Conservation (phyloP, 2,329 filamentous ascomycete species). For the Botrytis pseudocinerea region DNA sequence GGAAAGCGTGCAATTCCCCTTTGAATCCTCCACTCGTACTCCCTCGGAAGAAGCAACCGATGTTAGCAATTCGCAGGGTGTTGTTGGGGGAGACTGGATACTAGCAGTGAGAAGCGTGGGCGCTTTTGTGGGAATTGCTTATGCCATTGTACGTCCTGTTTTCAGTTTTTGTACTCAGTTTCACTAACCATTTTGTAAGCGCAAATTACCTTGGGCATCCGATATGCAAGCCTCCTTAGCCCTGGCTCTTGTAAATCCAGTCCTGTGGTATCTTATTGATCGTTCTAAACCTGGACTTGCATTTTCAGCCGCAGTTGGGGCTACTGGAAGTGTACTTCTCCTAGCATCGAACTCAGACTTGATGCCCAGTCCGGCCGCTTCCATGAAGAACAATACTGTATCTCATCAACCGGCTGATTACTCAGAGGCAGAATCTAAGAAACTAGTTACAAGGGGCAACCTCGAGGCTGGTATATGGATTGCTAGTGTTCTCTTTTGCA, state of each 20-base stretch:
- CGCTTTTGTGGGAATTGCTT: conserved; percentile 72
- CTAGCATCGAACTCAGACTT: conserved; percentile 76
- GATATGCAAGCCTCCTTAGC: conserved; percentile 91
- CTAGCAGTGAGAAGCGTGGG: conserved; percentile 67
- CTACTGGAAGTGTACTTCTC: conserved; percentile 71
- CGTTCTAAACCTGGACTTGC: conserved; percentile 82
- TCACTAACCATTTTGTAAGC: conserved; percentile 50
- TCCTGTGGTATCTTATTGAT: conserved; percentile 95
- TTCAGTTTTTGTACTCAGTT: conserved; percentile 17
- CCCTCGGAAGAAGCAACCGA: conserved; percentile 31
- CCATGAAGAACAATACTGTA: conserved; percentile 28
- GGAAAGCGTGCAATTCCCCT: conserved; percentile 35
- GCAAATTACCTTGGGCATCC: conserved; percentile 89
- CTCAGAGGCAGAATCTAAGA: conserved; percentile 44
- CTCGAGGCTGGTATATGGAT: conserved; percentile 83
- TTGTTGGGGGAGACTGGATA: conserved; percentile 69
- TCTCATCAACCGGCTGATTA: conserved; percentile 24
- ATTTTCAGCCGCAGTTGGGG: conserved; percentile 71
- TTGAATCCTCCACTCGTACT: conserved; percentile 1
- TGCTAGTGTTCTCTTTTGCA: conserved; percentile 90
- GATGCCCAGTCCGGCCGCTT: conserved; percentile 63
- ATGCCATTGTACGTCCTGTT: conserved; percentile 74
- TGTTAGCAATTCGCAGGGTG: conserved; percentile 34
- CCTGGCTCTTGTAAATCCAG: conserved; percentile 86
- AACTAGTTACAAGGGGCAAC: conserved; percentile 60